Evolutionary conservation across 2,329 filamentous ascomycete species (phyloP).

Genomic region (Hypoxylon sp.): DNA sequence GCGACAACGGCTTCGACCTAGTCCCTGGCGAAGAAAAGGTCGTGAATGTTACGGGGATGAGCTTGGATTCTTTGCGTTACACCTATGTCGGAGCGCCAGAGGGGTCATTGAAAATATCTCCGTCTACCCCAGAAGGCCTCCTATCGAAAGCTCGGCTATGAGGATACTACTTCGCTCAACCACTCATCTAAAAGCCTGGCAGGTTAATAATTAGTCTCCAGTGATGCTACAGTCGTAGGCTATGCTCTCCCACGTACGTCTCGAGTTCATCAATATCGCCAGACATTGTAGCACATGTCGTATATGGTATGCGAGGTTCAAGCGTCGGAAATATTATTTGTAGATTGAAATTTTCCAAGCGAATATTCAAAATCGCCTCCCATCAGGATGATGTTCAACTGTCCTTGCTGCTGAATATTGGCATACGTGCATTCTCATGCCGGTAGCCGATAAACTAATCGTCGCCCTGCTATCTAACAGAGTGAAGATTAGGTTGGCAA

Average conservation of each 20-base stretch:
- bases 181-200: background rate
- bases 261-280: background rate
- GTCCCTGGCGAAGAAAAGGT: conserved; percentile 60
- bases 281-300: background rate
- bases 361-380: background rate
- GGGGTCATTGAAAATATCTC: conserved; percentile 38
- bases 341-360: background rate
- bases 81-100: conserved; percentile 48
- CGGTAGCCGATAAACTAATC: background rate
- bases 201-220: background rate
- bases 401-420: background rate
- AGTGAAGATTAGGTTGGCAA: background rate
- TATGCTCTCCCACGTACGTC: background rate
- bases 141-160: conserved; percentile 10
- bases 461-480: background rate
- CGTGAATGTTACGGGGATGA: conserved; percentile 46
- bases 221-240: background rate
- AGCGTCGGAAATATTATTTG: background rate
- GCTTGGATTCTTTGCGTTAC: conserved; percentile 42
- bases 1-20: conserved; percentile 71
- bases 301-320: background rate
- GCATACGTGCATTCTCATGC: background rate
- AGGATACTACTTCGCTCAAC: background rate
- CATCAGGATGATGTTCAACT: background rate
- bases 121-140: background rate